Evolutionary conservation across 2,329 filamentous ascomycete genomes (phyloP).

Genomic region (Colletotrichum tabaci): DNA sequence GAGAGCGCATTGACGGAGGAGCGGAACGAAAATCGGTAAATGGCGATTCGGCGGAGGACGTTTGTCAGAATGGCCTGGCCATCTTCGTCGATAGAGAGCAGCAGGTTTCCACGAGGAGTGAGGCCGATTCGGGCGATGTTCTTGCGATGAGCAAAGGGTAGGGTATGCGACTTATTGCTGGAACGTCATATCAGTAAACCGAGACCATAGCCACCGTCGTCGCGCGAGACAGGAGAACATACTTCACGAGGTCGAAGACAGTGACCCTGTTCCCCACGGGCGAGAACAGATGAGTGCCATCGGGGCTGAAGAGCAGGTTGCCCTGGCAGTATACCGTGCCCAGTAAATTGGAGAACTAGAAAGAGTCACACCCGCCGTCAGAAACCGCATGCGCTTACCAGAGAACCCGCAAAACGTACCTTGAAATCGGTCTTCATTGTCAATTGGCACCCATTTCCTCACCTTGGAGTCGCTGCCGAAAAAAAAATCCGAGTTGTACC

Average conservation of each 20-base stretch:
- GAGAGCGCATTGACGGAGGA: slow-evolving; percentile 85
- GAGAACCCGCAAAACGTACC: slow-evolving; percentile 64
- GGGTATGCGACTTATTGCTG: slow-evolving; percentile 89
- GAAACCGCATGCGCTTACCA: neutral
- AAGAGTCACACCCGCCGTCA: slow-evolving; percentile 2
- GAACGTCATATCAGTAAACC: neutral
- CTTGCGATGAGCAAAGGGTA: slow-evolving; percentile 92
- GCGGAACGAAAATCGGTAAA: slow-evolving; percentile 97
- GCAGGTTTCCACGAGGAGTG: slow-evolving; percentile 89
- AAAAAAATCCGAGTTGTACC: slow-evolving; percentile 20
- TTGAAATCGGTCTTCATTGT: slow-evolving; percentile 99
- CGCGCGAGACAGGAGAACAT: slow-evolving; percentile 50
- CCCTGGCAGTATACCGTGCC: slow-evolving; percentile 99
- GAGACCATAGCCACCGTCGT: neutral
- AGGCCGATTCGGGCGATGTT: slow-evolving; percentile 93
- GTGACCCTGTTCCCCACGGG: slow-evolving; percentile 97
- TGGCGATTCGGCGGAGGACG: slow-evolving; percentile 84
- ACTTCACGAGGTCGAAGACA: slow-evolving; percentile 97
- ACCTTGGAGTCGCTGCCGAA: slow-evolving; percentile 28
- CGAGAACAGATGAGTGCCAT: slow-evolving; percentile 95
- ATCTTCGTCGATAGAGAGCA: slow-evolving; percentile 94
- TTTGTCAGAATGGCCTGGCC: slow-evolving; percentile 95
- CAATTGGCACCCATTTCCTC: slow-evolving; percentile 55
- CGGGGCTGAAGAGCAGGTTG: slow-evolving; percentile 95
- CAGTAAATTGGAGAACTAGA: slow-evolving; percentile 95